Evolutionary conservation across 371 early-diverging fungal genomes (phyloP).

Genomic region (Mucor piriformis): DNA sequence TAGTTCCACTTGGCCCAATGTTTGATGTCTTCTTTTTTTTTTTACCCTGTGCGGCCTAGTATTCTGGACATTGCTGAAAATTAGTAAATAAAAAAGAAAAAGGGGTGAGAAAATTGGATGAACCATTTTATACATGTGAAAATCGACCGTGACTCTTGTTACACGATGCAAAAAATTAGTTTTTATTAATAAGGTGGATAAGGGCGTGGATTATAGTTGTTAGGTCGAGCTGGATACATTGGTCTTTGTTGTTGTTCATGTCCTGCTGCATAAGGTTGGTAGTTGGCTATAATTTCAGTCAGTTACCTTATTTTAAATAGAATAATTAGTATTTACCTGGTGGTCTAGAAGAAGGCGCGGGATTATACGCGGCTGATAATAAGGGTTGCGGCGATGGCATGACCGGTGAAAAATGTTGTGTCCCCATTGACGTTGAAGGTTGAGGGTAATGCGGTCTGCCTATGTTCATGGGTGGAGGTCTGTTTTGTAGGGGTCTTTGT

Average conservation of each 20-base stretch:
- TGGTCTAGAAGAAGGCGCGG: slow-evolving; percentile 7
- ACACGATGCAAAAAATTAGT: background rate
- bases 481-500: slow-evolving; percentile 2
- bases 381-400: slow-evolving; percentile 24
- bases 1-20: too few species aligned
- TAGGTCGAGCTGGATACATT: slow-evolving; percentile 1
- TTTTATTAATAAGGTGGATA: slow-evolving; percentile 6
- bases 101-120: background rate
- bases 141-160: background rate
- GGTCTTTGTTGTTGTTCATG: background rate
- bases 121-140: background rate
- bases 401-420: slow-evolving; percentile 2
- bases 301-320: background rate
- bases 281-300: background rate
- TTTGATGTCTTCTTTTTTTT: too few species aligned
- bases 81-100: background rate
- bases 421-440: slow-evolving; percentile 16
- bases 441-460: slow-evolving; percentile 2
- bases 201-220: background rate
- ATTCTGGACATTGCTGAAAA: background rate
- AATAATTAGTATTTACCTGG: background rate
- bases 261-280: slow-evolving; percentile 8
- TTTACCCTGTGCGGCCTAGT: background rate
- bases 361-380: slow-evolving; percentile 25
- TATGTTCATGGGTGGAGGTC: background rate